Evolutionary conservation across 1,284 basidiomycete species (phyloP).

Genomic region (Trichosporon asahii): DNA sequence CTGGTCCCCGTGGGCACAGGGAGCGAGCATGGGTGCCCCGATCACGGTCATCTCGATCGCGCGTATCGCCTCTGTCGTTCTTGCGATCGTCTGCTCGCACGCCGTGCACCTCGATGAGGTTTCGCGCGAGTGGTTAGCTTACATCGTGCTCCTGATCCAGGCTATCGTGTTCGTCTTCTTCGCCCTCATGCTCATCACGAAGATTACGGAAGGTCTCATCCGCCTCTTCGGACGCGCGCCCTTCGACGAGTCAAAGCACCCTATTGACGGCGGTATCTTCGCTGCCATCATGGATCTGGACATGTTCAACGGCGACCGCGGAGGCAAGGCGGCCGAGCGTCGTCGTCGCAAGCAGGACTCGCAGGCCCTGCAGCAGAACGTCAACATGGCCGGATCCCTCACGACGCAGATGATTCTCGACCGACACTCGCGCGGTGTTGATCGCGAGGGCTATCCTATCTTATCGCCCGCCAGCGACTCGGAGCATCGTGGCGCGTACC

Average conservation of each 20-base stretch:
- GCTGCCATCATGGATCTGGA: slow-evolving; percentile 60
- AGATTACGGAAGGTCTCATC: slow-evolving; percentile 74
- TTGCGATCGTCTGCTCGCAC: slow-evolving; percentile 66
- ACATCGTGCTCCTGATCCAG: slow-evolving; percentile 82
- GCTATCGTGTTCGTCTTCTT: slow-evolving; percentile 79
- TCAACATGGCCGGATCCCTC: slow-evolving; percentile 43
- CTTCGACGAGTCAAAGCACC: slow-evolving; percentile 77
- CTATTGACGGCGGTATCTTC: slow-evolving; percentile 77
- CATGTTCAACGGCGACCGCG: slow-evolving; percentile 65
- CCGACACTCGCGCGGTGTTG: slow-evolving; percentile 45
- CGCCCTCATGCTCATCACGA: slow-evolving; percentile 73
- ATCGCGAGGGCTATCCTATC: slow-evolving; percentile 21
- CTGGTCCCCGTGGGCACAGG: slow-evolving; percentile 94
- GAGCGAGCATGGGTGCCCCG: slow-evolving; percentile 90
- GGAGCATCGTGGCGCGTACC: slow-evolving; percentile 20
- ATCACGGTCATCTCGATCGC: slow-evolving; percentile 88
- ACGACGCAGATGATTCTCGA: slow-evolving; percentile 53
- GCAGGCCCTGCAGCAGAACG: slow-evolving; percentile 43
- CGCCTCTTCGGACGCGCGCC: slow-evolving; percentile 75
- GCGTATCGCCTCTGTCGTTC: slow-evolving; percentile 80
- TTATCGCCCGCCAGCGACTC: slow-evolving; percentile 4
- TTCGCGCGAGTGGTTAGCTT: slow-evolving; percentile 85
- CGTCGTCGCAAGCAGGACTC: slow-evolving; percentile 49
- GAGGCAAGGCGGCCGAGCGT: slow-evolving; percentile 62
- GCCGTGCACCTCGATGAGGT: slow-evolving; percentile 75